phyloP scores from a whole-genome alignment of 2,329 filamentous ascomycete genomes.

The Macroventuria anomochaeta region DNA sequence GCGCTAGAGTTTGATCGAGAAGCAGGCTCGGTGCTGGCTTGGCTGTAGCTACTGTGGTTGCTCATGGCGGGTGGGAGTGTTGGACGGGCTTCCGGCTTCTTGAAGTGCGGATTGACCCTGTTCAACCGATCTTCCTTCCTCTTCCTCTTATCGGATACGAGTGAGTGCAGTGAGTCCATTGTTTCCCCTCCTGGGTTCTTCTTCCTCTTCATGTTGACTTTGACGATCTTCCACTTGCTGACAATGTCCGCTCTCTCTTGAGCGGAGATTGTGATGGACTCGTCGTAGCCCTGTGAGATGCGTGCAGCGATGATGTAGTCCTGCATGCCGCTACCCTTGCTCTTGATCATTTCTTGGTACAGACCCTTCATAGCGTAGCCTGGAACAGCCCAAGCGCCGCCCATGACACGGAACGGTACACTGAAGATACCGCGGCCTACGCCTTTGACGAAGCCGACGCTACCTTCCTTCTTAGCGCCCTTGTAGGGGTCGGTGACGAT shows the following conservation, averaged over 20 bases:
- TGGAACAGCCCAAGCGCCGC: conserved; percentile 68
- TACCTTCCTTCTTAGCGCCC: conserved; percentile 70
- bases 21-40: conserved; percentile 15
- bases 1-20: conserved; percentile 26
- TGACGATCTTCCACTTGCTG: conserved; percentile 66
- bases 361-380: conserved; percentile 85
- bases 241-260: conserved; percentile 71
- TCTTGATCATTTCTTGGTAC: conserved; percentile 75
- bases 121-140: conserved; percentile 46
- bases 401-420: conserved; percentile 79
- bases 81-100: conserved; percentile 26
- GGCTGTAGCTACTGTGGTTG: conserved; percentile 24
- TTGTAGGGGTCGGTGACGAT: conserved; percentile 78
- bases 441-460: conserved; percentile 75
- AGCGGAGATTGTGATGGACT: conserved; percentile 61
- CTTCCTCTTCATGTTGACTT: conserved; percentile 65
- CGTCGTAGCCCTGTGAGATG: conserved; percentile 75
- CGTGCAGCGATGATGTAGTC: conserved; percentile 82
- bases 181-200: conserved; percentile 55
- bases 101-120: conserved; percentile 30
- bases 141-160: conserved; percentile 48
- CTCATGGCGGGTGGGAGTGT: conserved; percentile 20
- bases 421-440: conserved; percentile 85
- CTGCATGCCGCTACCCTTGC: conserved; percentile 72
- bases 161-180: conserved; percentile 59